Percentiles rank a stretch among this genome's conserved stretches.
Conservation (phyloP, 345 rosid species). For the Durio zibethinus region DNA sequence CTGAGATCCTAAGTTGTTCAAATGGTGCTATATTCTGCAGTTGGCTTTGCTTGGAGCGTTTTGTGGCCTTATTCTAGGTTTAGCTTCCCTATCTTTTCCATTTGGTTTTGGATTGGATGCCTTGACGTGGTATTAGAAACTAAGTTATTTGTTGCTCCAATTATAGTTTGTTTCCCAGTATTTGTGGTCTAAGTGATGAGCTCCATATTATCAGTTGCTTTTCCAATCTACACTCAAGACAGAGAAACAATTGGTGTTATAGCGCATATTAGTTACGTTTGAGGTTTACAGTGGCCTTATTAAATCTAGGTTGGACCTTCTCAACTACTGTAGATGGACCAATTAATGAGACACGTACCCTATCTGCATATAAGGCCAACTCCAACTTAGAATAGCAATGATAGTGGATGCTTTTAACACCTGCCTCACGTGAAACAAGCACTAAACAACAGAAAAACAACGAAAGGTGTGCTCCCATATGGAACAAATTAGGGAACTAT, state of each 20-base stretch:
- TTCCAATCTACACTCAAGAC: background rate
- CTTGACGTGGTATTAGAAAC: background rate
- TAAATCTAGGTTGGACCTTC: background rate
- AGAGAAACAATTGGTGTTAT: no score
- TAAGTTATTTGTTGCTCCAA: background rate
- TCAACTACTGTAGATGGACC: background rate
- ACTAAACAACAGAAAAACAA: background rate
- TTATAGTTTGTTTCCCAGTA: background rate
- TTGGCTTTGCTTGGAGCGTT: background rate
- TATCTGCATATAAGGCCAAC: background rate
- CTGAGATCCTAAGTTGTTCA: background rate
- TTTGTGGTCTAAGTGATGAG: background rate
- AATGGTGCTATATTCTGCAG: background rate
- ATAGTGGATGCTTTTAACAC: background rate
- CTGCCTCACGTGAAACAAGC: background rate
- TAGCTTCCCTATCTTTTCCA: background rate
- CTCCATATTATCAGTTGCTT: background rate
- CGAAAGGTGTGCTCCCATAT: background rate
- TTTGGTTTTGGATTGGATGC: background rate
- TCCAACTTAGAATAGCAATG: background rate
- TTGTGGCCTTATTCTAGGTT: background rate
- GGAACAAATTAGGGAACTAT: background rate
- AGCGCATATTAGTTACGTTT: background rate
- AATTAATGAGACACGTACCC: background rate
- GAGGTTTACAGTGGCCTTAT: background rate